phyloP scores from a whole-genome alignment of 108 stramenopile species.

The Aurantiochytrium sp. region DNA sequence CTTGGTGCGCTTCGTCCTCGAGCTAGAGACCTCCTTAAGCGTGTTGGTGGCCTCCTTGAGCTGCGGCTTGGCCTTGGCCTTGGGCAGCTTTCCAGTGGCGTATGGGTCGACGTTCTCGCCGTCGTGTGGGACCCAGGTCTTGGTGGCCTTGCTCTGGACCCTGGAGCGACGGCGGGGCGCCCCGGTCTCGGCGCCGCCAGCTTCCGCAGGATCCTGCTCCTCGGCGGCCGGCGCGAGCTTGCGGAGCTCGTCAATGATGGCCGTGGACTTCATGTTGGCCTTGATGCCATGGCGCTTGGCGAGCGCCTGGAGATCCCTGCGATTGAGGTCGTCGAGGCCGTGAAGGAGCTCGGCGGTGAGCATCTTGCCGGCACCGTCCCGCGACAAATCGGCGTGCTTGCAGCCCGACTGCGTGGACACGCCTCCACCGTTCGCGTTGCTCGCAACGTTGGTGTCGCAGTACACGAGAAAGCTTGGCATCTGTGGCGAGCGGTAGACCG shows the following conservation, averaged over 20 bases:
- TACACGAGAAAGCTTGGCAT: constrained; percentile 10
- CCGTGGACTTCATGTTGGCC: not conserved
- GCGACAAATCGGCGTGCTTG: not conserved
- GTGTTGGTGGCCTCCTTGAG: not conserved
- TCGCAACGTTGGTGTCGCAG: not conserved
- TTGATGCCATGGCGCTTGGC: constrained; percentile 17
- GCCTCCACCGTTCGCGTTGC: not conserved
- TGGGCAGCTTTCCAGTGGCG: not conserved
- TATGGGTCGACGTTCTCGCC: not conserved
- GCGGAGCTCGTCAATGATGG: not conserved
- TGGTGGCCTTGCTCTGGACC: not conserved
- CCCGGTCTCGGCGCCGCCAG: not conserved
- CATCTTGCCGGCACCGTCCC: not conserved
- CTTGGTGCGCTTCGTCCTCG: not conserved
- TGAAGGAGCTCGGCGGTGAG: not conserved
- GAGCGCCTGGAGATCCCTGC: constrained; percentile 9
- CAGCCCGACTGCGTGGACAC: not conserved
- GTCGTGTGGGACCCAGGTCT: not conserved
- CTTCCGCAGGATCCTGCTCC: not conserved
- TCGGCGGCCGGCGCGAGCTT: not conserved
- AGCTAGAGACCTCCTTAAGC: not conserved
- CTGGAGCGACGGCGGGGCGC: not conserved
- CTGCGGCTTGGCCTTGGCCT: not conserved
- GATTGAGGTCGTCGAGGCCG: constrained; percentile 5
- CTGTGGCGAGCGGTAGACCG: too few species aligned